Base-by-base conservation (phyloP, 768 basidiomycete species). In the Lactifluus rugatus region DNA sequence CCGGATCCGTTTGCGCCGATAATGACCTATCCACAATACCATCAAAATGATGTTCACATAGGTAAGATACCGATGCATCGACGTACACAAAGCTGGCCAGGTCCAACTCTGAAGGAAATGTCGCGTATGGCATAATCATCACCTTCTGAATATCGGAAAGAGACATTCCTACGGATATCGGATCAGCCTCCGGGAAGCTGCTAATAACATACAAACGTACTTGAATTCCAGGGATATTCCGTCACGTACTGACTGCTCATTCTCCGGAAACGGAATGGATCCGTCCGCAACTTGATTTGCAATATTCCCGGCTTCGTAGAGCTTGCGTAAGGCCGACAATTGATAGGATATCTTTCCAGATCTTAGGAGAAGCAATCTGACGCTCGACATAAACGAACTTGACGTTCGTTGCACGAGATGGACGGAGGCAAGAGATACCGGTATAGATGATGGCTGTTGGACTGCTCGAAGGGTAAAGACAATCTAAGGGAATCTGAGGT, bases 1-100 rank as follows among this genome's bases (percentile, higher is more conserved):
- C 74, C 88, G 0, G 85, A 87, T 7, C 89, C 89, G 60, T 91
- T 91, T 26, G 76, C 75, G 10, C 89, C 89, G 2, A 91, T 84
- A 46, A 91, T 84, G 49, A 89, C 77, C 86, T 88, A 45, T 28
- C 1, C n/a, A 1, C n/a, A 9, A 36, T 13, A 13, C 1, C 8
- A 9, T 10, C 39, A 44, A 19, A 41, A 19, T 3, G 46, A 2
- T 10, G 13, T 44, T 5, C 8, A 44, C 25, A 6, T 17, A 25
- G 31, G 23, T 19, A 37, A 17, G 5, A 45, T 26, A 41, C 13
- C 17, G 5, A 31, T 37, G 44, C 52, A 32, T 13, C 70, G 41
- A 45, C 83, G 28, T 69, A 88, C 87, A 66, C 88, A 89, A 47
- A 91, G 78, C 58, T 88, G 85, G 0, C 89, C 88, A 44, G 75